Percentiles rank a stretch among this genome's conserved stretches.
Conservation (phyloP, 352 stramenopile genomes). For the Thraustochytrium sp. region DNA sequence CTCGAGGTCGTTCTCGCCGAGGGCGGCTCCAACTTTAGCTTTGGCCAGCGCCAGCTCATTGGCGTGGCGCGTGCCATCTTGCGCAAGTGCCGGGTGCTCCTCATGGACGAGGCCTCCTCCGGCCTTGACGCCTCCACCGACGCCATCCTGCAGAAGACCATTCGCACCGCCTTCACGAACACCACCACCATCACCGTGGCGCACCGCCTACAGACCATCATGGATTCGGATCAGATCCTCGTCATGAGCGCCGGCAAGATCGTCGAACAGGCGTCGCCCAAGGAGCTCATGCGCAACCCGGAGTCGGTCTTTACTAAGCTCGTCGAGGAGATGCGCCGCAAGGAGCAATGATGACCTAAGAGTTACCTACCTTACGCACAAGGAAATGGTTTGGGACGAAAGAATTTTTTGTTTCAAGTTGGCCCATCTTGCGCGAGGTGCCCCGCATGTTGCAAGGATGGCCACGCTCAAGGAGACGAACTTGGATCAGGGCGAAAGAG, state of each 20-base stretch:
- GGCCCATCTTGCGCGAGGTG: too few relatives aligned
- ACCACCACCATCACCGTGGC: slow-evolving; percentile 82
- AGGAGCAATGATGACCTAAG: background rate
- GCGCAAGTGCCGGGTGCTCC: slow-evolving; percentile 81
- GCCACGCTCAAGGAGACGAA: too few relatives aligned
- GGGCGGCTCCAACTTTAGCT: slow-evolving; percentile 63
- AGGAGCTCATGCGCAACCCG: slow-evolving; percentile 31
- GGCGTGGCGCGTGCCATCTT: slow-evolving; percentile 69
- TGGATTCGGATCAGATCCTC: slow-evolving; percentile 30
- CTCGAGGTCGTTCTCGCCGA: slow-evolving; percentile 60
- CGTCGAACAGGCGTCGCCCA: slow-evolving; percentile 35
- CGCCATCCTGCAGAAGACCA: slow-evolving; percentile 62
- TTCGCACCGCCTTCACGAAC: slow-evolving; percentile 47
- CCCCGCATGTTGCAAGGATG: too few relatives aligned
- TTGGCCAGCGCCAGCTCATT: slow-evolving; percentile 65
- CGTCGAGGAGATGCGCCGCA: slow-evolving; percentile 39
- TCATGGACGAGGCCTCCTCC: slow-evolving; percentile 80
- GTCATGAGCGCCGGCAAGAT: slow-evolving; percentile 44
- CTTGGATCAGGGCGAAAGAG: too few relatives aligned
- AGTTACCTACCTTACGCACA: too few relatives aligned
- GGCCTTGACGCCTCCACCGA: slow-evolving; percentile 82
- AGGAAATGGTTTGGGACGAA: too few relatives aligned
- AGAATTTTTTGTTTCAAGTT: too few relatives aligned
- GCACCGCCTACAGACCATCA: slow-evolving; percentile 91
- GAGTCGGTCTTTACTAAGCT: slow-evolving; percentile 38